Conservation (phyloP, 75 land plant species). For the Chamaecyparis obtusa region DNA sequence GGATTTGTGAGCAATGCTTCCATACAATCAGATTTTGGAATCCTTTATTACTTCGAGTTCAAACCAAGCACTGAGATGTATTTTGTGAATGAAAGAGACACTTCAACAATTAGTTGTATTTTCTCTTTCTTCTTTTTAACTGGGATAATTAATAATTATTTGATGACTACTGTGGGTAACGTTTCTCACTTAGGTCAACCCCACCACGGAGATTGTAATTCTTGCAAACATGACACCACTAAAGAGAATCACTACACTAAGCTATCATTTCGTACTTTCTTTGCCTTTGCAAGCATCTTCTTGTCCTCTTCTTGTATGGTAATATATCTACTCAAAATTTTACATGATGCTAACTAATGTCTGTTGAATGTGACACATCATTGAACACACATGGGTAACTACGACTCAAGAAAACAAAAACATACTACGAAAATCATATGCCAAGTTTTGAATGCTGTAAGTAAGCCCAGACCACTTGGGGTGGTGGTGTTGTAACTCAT, state of each 20-base stretch:
- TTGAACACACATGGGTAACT: not conserved
- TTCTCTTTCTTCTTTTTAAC: not conserved
- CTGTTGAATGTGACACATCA: not conserved
- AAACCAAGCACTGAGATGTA: not conserved
- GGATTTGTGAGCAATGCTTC: not conserved
- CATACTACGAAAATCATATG: not conserved
- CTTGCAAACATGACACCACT: not conserved
- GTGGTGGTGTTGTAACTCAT: not conserved
- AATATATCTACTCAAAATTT: not conserved
- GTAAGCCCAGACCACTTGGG: not conserved
- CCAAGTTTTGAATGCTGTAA: not conserved
- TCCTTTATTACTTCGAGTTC: not conserved
- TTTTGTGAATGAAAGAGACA: not conserved
- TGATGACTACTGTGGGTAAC: not conserved
- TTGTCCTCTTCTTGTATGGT: not conserved
- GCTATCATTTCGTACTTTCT: not conserved
- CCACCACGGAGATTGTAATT: not conserved
- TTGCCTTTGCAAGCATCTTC: not conserved
- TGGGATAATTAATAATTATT: not conserved
- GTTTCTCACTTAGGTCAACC: not conserved
- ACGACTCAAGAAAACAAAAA: not conserved
- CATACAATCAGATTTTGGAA: not conserved
- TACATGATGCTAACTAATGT: not conserved
- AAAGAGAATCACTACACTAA: not conserved
- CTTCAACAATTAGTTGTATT: not conserved